Percentiles rank a stretch among this genome's conserved stretches.
Conservation (phyloP, 202 grass and related monocot species). For the Zoysia matrella region DNA sequence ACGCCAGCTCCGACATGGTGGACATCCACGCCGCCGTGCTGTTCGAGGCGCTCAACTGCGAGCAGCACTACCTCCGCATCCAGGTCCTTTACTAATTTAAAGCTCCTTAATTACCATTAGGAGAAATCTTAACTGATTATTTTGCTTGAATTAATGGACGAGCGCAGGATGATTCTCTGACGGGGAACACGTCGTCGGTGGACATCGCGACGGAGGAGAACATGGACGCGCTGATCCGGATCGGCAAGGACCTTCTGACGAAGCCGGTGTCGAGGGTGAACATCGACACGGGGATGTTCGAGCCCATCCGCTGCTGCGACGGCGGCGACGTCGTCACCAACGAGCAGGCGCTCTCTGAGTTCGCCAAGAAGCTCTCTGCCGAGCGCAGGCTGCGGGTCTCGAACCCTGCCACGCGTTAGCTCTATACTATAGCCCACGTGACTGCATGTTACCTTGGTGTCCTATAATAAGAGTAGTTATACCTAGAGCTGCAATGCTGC, state of each 20-base stretch:
- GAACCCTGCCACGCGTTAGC: not conserved
- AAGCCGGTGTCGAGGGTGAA: slow-evolving; percentile 40
- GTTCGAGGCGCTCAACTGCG: slow-evolving; percentile 1
- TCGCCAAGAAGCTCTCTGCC: slow-evolving; percentile 6
- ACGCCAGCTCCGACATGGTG: slow-evolving; percentile 32
- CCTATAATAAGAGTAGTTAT: too few species aligned
- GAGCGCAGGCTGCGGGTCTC: not conserved
- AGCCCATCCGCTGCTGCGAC: not conserved
- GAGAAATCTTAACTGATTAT: not conserved
- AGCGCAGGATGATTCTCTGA: not conserved
- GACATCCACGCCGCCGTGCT: slow-evolving; percentile 24
- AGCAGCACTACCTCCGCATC: slow-evolving; percentile 15
- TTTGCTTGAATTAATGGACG: too few species aligned
- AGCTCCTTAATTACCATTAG: too few species aligned
- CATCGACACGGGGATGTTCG: slow-evolving; percentile 28
- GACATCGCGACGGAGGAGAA: slow-evolving; percentile 51
- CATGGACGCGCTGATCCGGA: slow-evolving; percentile 43
- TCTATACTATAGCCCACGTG: too few species aligned
- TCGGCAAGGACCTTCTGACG: slow-evolving; percentile 38
- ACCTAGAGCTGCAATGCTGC: not conserved
- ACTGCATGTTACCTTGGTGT: too few species aligned
- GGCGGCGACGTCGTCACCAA: not conserved
- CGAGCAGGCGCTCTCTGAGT: not conserved
- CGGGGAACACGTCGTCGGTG: slow-evolving; percentile 5
- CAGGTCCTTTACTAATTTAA: not conserved